Percentiles rank a stretch among this genome's conserved stretches.
Conservation (phyloP, 31 red algal genomes). For the Odonthalia washingtoniensis region DNA sequence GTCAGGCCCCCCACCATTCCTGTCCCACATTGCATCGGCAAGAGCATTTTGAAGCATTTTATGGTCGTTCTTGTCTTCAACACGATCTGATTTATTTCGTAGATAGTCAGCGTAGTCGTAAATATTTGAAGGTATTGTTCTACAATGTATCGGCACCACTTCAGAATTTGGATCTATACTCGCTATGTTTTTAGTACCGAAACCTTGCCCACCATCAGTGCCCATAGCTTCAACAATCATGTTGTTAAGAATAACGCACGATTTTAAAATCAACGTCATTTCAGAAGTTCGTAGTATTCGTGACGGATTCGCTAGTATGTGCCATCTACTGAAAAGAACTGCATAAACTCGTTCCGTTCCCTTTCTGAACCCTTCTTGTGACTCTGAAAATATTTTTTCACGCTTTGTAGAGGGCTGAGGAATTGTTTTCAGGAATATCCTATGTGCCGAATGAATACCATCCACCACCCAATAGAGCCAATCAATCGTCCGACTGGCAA, state of each 20-base stretch:
- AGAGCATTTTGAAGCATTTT: too few relatives aligned
- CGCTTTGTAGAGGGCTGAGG: not conserved
- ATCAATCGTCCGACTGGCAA: not conserved
- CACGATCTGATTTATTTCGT: not conserved
- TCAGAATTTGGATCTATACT: constrained; percentile 2
- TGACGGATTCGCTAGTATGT: not conserved
- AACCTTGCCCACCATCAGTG: too few relatives aligned
- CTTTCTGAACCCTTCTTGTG: not conserved
- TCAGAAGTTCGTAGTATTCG: not conserved
- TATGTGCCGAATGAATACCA: not conserved
- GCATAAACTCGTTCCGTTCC: too few relatives aligned
- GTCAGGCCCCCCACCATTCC: not conserved
- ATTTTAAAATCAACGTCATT: not conserved
- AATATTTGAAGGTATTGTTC: not conserved
- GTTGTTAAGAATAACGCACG: constrained; percentile 10
- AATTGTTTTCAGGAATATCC: constrained; percentile 8
- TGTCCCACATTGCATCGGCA: not conserved
- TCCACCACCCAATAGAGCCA: constrained; percentile 13
- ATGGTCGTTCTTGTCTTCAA: not conserved
- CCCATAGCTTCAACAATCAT: not conserved
- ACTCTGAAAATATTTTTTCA: constrained; percentile 22
- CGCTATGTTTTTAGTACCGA: not conserved
- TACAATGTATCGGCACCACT: not conserved
- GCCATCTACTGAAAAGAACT: too few relatives aligned
- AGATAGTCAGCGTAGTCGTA: not conserved